Percentiles rank a stretch among this genome's conserved stretches.
These are phyloP conservation scores for Rhinocladiella mackenziei DNA, from an alignment of 2,329 filamentous ascomycete species.

Conservation along the genomic window DNA sequence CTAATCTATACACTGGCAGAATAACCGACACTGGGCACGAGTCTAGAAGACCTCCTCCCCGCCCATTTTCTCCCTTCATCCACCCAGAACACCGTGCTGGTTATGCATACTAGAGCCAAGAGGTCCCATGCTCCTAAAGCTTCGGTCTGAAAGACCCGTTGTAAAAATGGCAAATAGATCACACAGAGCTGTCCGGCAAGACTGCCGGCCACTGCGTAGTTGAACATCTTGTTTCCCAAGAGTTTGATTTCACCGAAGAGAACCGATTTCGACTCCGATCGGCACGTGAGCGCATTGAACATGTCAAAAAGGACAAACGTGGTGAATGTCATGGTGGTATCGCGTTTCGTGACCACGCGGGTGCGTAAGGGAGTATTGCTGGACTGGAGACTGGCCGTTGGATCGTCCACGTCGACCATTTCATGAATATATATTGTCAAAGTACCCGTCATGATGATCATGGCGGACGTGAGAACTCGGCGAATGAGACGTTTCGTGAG, in stretches of 20 bases:
- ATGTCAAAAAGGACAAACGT: slow-evolving; percentile 99
- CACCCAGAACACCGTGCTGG: slow-evolving; percentile 90
- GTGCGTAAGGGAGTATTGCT: slow-evolving; percentile 29
- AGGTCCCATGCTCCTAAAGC: slow-evolving; percentile 71
- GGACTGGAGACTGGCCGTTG: slow-evolving; percentile 32
- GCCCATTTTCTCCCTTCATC: slow-evolving; percentile 85
- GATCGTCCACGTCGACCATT: slow-evolving; percentile 67
- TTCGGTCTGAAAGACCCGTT: slow-evolving; percentile 95
- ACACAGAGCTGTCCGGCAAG: slow-evolving; percentile 82
- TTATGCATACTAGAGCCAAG: slow-evolving; percentile 65
- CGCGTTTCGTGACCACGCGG: slow-evolving; percentile 75
- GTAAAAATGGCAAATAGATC: slow-evolving; percentile 90
- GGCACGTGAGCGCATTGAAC: slow-evolving; percentile 95
- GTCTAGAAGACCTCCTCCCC: slow-evolving; percentile 41
- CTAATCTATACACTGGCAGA: slow-evolving; percentile 23
- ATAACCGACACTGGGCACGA: slow-evolving; percentile 27
- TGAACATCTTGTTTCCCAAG: slow-evolving; percentile 88
- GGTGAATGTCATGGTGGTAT: slow-evolving; percentile 99
- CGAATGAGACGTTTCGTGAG: slow-evolving; percentile 78
- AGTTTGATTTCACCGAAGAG: slow-evolving; percentile 79
- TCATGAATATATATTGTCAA: slow-evolving; percentile 87
- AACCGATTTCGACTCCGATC: slow-evolving; percentile 84
- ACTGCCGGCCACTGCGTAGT: slow-evolving; percentile 86
- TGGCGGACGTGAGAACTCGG: slow-evolving; percentile 80
- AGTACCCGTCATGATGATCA: slow-evolving; percentile 88